A percentile compares a stretch with the other conserved stretches of the same genome.
Conservation (phyloP, 2,329 filamentous ascomycete species). For the Hymenotorrendiella dingleyae region DNA sequence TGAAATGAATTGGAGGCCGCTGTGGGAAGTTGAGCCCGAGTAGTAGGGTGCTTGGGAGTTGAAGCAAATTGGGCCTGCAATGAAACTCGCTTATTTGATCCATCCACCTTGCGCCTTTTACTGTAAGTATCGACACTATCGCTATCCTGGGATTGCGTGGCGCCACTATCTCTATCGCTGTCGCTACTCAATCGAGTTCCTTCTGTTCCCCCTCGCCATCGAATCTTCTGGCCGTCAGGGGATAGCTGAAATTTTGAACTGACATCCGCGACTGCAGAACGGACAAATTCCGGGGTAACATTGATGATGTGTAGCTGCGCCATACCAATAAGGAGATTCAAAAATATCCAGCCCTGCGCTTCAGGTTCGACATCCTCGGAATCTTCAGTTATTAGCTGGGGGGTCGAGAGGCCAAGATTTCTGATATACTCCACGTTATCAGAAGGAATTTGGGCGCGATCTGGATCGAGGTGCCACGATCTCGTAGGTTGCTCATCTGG, state of each 20-base stretch:
- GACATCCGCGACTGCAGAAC: constrained; percentile 61
- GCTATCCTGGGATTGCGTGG: constrained; percentile 34
- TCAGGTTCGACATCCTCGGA: constrained; percentile 51
- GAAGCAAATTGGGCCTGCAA: constrained; percentile 12
- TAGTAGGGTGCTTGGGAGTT: constrained; percentile 2
- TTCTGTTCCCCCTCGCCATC: constrained; percentile 67
- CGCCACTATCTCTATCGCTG: constrained; percentile 45
- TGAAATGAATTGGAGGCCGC: constrained; percentile 46
- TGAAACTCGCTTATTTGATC: background rate
- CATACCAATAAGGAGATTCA: constrained; percentile 74
- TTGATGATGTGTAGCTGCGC: constrained; percentile 82
- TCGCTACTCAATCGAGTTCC: constrained; percentile 63
- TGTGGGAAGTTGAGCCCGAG: constrained; percentile 31
- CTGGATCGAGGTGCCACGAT: constrained; percentile 70
- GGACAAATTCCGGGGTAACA: constrained; percentile 72
- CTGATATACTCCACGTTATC: constrained; percentile 79
- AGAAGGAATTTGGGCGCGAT: constrained; percentile 65
- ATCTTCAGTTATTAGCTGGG: constrained; percentile 43
- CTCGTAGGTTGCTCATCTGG: constrained; percentile 69
- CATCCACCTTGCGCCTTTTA: constrained; percentile 24
- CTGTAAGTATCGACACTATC: constrained; percentile 12
- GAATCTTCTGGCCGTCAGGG: constrained; percentile 68
- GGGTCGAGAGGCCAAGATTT: constrained; percentile 62
- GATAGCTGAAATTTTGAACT: constrained; percentile 75
- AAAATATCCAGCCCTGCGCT: constrained; percentile 72